These are phyloP conservation scores for Fusarium longipes DNA, from an alignment of 2,329 filamentous ascomycete genomes.

Conservation along the genomic window DNA sequence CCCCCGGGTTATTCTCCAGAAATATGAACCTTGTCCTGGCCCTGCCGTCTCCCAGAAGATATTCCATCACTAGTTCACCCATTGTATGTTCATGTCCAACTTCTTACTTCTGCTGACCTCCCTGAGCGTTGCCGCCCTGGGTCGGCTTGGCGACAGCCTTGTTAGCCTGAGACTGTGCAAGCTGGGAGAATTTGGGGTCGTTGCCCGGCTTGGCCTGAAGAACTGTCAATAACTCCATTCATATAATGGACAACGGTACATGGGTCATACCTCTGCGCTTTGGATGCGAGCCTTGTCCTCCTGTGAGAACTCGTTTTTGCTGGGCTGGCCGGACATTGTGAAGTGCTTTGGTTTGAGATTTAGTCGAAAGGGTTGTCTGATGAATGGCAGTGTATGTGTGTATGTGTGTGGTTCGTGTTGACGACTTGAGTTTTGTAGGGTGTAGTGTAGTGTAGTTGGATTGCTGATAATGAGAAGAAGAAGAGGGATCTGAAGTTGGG, in stretches of 20 bases:
- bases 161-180: slow-evolving; percentile 13
- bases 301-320: slow-evolving; percentile 8
- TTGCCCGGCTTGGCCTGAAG: slow-evolving; percentile 19
- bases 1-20: background rate
- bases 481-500: background rate
- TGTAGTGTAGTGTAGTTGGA: background rate
- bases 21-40: background rate
- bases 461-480: slow-evolving; percentile 4
- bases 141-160: background rate
- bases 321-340: slow-evolving; percentile 15
- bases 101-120: slow-evolving; percentile 20
- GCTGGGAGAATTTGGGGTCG: slow-evolving; percentile 2
- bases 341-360: background rate
- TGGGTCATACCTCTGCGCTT: background rate
- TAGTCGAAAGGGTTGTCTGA: background rate
- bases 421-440: background rate
- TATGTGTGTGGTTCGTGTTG: background rate
- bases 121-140: background rate
- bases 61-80: background rate
- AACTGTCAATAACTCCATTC: background rate
- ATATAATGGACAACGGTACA: no score
- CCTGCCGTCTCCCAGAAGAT: background rate
- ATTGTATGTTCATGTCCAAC: background rate
- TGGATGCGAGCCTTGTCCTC: slow-evolving; percentile 20
- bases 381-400: background rate